phyloP scores from a whole-genome alignment of 2,329 filamentous ascomycete species.

The Myriangium duriaei region DNA sequence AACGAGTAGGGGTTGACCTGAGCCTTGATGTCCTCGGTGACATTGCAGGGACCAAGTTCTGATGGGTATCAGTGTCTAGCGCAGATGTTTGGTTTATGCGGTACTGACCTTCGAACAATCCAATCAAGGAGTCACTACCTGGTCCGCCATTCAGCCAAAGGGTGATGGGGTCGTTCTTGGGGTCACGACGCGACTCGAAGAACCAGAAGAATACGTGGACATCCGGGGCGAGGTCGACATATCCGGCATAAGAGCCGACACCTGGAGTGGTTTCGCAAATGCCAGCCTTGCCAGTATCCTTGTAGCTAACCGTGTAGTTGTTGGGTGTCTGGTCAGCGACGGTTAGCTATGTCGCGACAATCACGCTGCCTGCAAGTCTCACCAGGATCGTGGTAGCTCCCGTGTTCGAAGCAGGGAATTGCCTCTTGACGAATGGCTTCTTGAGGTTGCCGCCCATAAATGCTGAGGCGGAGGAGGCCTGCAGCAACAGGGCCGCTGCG shows the following conservation, averaged over 20 bases:
- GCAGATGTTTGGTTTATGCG: neutral
- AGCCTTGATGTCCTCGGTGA: constrained; percentile 24
- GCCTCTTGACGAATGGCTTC: constrained; percentile 13
- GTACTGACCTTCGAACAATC: constrained; percentile 41
- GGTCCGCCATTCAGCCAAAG: constrained; percentile 52
- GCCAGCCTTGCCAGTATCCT: constrained; percentile 35
- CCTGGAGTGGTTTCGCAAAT: constrained; percentile 42
- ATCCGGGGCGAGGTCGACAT: constrained; percentile 20
- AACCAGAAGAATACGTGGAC: constrained; percentile 48
- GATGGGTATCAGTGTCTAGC: constrained; percentile 1
- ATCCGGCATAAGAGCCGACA: constrained; percentile 38
- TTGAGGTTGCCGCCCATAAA: constrained; percentile 7
- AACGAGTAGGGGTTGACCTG: constrained; percentile 45
- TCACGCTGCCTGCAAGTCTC: neutral
- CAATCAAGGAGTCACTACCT: constrained; percentile 42
- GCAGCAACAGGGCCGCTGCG: constrained; percentile 7
- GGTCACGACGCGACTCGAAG: constrained; percentile 46
- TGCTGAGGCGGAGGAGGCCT: constrained; percentile 2
- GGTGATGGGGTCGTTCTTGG: constrained; percentile 42
- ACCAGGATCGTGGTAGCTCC: constrained; percentile 31
- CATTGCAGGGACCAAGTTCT: constrained; percentile 30
- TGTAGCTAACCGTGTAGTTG: constrained; percentile 37
- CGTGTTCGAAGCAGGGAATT: constrained; percentile 26
- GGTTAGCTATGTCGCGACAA: too few relatives aligned
- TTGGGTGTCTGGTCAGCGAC: constrained; percentile 21